Evolutionary conservation across 164 flowering plant genomes (phyloP), one percentile per base, ranked within the genome.

Genomic region (Vitis rupestris): DNA sequence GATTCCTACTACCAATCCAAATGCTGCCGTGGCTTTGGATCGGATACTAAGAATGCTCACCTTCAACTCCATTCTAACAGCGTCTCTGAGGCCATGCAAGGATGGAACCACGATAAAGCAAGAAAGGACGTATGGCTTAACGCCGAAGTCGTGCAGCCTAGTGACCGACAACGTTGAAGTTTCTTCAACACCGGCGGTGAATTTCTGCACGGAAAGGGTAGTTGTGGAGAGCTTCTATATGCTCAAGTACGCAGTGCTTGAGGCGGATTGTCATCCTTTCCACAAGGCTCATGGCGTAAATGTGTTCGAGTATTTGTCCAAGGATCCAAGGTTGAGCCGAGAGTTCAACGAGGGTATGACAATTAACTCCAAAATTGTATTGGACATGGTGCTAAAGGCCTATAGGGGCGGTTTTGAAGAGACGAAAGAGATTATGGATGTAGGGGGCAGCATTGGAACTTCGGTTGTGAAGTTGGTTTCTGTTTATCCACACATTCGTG

Each of bases 401-500:
- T 49, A 50, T 23, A 8, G 8, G 14, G 27, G 27, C 27, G 56
- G 55, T 49, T 64, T 64, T 8, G 9, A 64, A 23, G 66, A 19
- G 14, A 29, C 7, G 66, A 49, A 63, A 14, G 66, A 49, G 53
- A 12, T 64, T 29, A 17, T 64, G 66, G 66, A 49, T 50, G 55
- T 49, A 6, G 65, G 65, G 6, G 65, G 65, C 13, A 1, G 55
- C 27, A 50, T 1, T 47, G 66, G 66, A n/a, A 50, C 19, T 64
- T 14, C 19, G 9, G 30, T 64, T 4, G 10, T 10, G 66, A 15
- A 64, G 23, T 44, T 63, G 9, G 65, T 63, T 31, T 63, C 65
- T 12, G 53, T 31, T 47, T 44, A 63, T 63, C 65, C 65, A 12
- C 65, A 64, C 23, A 64, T 64, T 50, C 55, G 10, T 19, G 66